Conservation (phyloP, 306 rosid genomes). For the Cicer chorassanicum region DNA sequence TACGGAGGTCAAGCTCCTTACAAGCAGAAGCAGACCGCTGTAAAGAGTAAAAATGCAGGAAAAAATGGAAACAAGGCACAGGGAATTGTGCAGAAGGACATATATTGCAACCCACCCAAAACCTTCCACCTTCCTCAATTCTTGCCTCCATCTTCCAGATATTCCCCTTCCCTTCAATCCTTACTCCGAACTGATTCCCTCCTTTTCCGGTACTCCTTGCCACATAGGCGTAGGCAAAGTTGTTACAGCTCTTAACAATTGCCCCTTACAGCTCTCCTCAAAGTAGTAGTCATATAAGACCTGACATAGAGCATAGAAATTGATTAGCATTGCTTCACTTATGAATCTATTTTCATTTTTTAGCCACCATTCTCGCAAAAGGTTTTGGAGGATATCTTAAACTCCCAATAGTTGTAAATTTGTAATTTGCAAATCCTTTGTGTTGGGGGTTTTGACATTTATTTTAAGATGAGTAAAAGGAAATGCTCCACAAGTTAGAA, state of each 20-base stretch:
- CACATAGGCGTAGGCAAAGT: not conserved
- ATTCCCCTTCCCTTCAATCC: not conserved
- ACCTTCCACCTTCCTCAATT: conserved; percentile 9
- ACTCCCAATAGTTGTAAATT: conserved; percentile 1
- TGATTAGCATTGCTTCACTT: not conserved
- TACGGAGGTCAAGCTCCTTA: not conserved
- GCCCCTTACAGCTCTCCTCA: not conserved
- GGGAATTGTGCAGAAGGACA: conserved; percentile 5
- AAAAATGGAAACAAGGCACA: conserved; percentile 15
- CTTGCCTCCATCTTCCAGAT: not conserved
- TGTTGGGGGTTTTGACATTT: not conserved
- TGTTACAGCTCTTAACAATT: not conserved
- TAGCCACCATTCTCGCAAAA: not conserved
- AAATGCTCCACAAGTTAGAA: not conserved
- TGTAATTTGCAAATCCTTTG: conserved; percentile 12
- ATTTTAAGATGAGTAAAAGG: conserved; percentile 4
- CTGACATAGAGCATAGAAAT: not conserved
- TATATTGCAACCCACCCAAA: conserved; percentile 5
- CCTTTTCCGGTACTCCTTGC: conserved; percentile 6
- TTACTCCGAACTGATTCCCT: not conserved
- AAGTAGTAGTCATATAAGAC: conserved; percentile 10
- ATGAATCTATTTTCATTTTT: not conserved
- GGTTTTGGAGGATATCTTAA: not conserved
- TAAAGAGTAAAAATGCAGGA: conserved; percentile 12
- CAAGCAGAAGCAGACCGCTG: conserved; percentile 1